Conservation (phyloP, 2,329 filamentous ascomycete genomes). For the Sordariomycetes sp. region DNA sequence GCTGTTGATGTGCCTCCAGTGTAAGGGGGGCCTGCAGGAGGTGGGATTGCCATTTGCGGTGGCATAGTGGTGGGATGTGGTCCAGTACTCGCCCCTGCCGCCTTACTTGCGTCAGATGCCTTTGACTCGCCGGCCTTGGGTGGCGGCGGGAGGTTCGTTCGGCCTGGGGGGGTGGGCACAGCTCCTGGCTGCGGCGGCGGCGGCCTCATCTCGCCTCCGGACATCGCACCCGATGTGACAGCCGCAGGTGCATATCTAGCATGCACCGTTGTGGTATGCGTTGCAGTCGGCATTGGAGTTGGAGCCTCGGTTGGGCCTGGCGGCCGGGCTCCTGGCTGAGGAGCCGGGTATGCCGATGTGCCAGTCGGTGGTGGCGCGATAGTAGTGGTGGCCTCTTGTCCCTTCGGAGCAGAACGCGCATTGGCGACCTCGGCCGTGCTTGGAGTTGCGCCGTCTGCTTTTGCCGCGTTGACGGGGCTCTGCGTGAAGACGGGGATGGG, state of each 20-base stretch:
- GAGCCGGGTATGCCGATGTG: conserved; percentile 24
- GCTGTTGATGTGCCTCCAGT: conserved; percentile 23
- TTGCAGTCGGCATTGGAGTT: conserved; percentile 19
- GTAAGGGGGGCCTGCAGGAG: conserved; percentile 28
- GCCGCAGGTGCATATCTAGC: conserved; percentile 35
- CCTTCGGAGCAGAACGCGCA: neutral
- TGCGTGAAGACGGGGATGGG: conserved; percentile 49
- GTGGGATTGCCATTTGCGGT: conserved; percentile 36
- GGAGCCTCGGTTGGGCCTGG: conserved; percentile 31
- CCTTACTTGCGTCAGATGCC: conserved; percentile 7
- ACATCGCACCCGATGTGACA: conserved; percentile 7
- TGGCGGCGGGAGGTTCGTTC: conserved; percentile 33
- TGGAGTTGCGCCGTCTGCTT: conserved; percentile 37
- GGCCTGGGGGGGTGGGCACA: conserved; percentile 29
- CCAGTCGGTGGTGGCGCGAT: conserved; percentile 19
- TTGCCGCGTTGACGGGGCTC: conserved; percentile 48
- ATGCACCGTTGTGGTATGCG: conserved; percentile 18
- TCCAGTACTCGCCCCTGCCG: conserved; percentile 11
- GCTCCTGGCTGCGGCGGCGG: conserved; percentile 48
- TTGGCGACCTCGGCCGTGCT: conserved; percentile 24
- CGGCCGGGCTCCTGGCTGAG: conserved; percentile 35
- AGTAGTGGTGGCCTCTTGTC: conserved; percentile 9
- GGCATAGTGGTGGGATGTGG: conserved; percentile 31
- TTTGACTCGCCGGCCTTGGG: conserved; percentile 37
- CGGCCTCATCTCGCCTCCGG: conserved; percentile 23